phyloP scores from a whole-genome alignment of 2,329 filamentous ascomycete species.

The Didymella segeticola region DNA sequence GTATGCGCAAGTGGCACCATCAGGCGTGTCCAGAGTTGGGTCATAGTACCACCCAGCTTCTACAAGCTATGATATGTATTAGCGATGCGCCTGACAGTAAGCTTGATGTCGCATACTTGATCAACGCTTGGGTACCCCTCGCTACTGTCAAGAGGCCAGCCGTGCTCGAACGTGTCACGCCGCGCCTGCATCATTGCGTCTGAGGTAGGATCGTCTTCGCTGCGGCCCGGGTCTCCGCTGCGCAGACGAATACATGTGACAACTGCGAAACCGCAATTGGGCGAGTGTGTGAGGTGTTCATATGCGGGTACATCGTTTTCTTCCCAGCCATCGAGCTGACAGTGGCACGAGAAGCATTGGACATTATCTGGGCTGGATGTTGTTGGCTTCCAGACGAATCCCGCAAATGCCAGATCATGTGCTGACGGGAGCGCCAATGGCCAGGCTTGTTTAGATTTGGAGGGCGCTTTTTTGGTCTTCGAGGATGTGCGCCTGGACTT shows the following conservation, averaged over 20 bases:
- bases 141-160: constrained; percentile 80
- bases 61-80: constrained; percentile 90
- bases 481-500: constrained; percentile 75
- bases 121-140: constrained; percentile 55
- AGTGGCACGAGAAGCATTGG: constrained; percentile 84
- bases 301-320: constrained; percentile 79
- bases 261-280: constrained; percentile 86
- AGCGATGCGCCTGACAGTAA: constrained; percentile 52
- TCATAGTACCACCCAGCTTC: constrained; percentile 95
- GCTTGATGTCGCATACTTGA: constrained; percentile 63
- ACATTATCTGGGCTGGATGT: constrained; percentile 83
- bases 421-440: constrained; percentile 74
- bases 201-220: constrained; percentile 76
- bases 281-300: constrained; percentile 85
- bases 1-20: constrained; percentile 90
- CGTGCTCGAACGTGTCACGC: constrained; percentile 79
- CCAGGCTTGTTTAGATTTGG: constrained; percentile 63
- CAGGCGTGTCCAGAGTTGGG: constrained; percentile 80
- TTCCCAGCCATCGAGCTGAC: constrained; percentile 91
- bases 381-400: constrained; percentile 86
- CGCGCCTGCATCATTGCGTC: constrained; percentile 77
- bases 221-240: constrained; percentile 67
- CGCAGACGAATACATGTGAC: constrained; percentile 61
- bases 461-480: constrained; percentile 61
- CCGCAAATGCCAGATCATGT: constrained; percentile 82